Base-by-base conservation (phyloP, 1,139 yeast genomes). In the Meyerozyma smithsonii region DNA sequence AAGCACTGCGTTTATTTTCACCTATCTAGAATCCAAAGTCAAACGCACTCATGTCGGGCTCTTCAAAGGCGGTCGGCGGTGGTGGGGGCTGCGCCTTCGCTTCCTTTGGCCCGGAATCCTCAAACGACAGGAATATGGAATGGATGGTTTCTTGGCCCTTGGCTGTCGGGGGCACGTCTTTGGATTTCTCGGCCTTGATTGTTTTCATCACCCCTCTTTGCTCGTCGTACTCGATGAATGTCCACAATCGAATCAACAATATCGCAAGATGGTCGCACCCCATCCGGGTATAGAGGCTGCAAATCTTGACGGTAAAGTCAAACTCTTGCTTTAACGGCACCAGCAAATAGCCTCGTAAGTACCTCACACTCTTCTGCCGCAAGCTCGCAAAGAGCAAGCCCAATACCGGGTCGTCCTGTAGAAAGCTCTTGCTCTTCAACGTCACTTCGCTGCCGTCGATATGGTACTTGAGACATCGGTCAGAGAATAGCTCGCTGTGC, bases 251-350 rank as follows among this genome's bases (percentile, higher is more conserved):
- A 3, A 85, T 64, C 38, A 89, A 58, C 36, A 80, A 72, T 15
- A 86, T 55, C 0, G 90, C 81, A 36, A 90, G 59, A 46, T 81
- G 76, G 50, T 90, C 96, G 63, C 97, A 90, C 0, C 97, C 97
- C 96, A 90, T 88, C 43, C 95, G 69, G 11, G 79, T 69, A 52
- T 88, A 86, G 42, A 87, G 84, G 35, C 74, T 65, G 10, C 85
- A 74, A 6, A 83, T 82, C 47, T 79, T 77, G 17, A 77, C 55
- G 10, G 89, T 73, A 52, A 82, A 79, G 11, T 72, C 67, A 41
- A 74, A 77, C 52, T 90, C 97, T 36, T 67, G 64, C 3, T 54
- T 50, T 4, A 71, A 63, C 19, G 71, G 64, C n/a, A 80, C 59
- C 21, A 62, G 65, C 21, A 69, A 46, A 0, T 79, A 72, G 7